phyloP scores from a whole-genome alignment of 23 red algal genomes.

The Cyanidiococcus yangmingshanensis region DNA sequence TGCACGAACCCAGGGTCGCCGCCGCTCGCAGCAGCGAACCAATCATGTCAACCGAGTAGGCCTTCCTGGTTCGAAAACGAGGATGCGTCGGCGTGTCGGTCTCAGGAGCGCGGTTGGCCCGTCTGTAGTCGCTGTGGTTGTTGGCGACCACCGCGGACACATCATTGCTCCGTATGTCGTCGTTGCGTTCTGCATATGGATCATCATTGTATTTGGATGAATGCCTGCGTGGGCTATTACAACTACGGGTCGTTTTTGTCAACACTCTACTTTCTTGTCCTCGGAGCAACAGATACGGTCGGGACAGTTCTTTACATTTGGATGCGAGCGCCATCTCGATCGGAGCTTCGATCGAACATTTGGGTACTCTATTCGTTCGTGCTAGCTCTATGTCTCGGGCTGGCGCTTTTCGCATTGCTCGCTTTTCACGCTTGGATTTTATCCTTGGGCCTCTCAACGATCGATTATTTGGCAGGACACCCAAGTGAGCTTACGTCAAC shows the following conservation, averaged over 20 bases:
- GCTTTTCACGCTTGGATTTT: not conserved
- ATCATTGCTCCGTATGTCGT: constrained; percentile 73
- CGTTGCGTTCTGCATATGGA: constrained; percentile 92
- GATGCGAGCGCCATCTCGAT: not conserved
- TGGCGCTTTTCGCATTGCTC: not conserved
- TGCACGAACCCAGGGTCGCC: not conserved
- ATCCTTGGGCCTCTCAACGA: not conserved
- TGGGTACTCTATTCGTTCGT: constrained; percentile 8
- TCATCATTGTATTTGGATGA: constrained; percentile 91
- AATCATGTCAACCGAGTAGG: not conserved
- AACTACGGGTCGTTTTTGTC: constrained; percentile 64
- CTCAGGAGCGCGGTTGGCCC: not conserved
- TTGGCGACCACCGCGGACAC: constrained; percentile 76
- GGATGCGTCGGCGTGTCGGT: not conserved
- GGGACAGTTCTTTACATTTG: not conserved
- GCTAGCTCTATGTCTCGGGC: not conserved
- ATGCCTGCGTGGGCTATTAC: constrained; percentile 66
- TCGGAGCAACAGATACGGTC: not conserved
- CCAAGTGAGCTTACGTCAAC: no score
- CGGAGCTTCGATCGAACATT: not conserved
- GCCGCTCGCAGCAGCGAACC: not conserved
- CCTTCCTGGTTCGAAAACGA: not conserved
- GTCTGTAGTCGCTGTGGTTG: constrained; percentile 44
- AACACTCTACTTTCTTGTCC: constrained; percentile 16
- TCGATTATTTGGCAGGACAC: not conserved